Base-by-base conservation (phyloP, 495 filamentous ascomycete genomes). In the Trichocladium uniseriatum region DNA sequence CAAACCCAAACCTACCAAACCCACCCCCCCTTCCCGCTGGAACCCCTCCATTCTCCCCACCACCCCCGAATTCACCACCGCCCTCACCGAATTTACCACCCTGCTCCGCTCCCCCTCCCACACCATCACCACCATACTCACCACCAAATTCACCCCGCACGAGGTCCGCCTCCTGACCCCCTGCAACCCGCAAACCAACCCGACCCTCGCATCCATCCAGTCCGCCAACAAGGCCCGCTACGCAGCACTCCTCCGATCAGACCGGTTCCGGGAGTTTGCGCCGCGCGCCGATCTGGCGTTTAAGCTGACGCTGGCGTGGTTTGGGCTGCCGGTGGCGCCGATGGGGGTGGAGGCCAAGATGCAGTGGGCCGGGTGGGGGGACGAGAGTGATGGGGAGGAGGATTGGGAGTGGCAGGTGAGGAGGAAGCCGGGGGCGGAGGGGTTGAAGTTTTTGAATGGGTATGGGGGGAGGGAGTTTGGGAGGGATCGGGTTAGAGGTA, bases 271-370 rank as follows among this genome's bases (percentile, higher is more conserved):
- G 13, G 39, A 14, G 14, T 51, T 42, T n/a, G 35, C 35, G 35
- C 3, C 35, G n/a, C n/a, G 35, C 35, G 35, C n/a, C n/a, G 43
- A 56, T 45, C 38, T 64, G 10, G 51, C 51, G 19, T 57, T 64
- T 42, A 63, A 65, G 49, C 29, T 65, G 13, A 52, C 60, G 3
- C 28, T 63, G 24, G 46, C 52, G 24, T 55, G 52, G 40, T 65
- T 61, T 37, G 62, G 62, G 15, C 21, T 65, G n/a, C 58, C 62
- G 1, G 50, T 63, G 8, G 53, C 44, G 47, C 62, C 62, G 3
- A 48, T 65, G 46, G 36, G 36, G 20, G 27, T 10, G 19, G 15
- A 14, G 31, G 43, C 45, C 5, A 13, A 18, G 15, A 39, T 43
- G 48, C 47, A 6, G 45, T 32, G 4, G 31, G n/a, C n/a, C n/a